These are phyloP conservation scores for Pyronema omphalodes DNA, from an alignment of 495 filamentous ascomycete genomes.

Conservation along the genomic window DNA sequence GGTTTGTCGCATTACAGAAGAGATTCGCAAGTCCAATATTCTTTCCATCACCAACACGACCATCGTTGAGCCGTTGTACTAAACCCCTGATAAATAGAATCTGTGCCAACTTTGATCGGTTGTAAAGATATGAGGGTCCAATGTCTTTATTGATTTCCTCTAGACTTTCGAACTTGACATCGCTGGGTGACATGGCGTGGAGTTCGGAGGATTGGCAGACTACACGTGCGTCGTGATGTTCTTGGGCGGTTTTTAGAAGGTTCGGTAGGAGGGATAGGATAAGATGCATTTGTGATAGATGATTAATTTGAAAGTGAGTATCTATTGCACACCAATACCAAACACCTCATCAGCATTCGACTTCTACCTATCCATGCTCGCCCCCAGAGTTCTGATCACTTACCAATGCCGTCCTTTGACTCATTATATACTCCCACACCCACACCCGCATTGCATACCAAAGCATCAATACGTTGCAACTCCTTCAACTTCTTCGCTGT, in stretches of 20 bases:
- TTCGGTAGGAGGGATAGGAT: conserved; percentile 27
- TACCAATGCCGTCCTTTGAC: conserved; percentile 24
- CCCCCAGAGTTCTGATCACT: neutral
- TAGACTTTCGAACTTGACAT: conserved; percentile 30
- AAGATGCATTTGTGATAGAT: conserved; percentile 28
- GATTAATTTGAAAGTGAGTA: conserved; percentile 28
- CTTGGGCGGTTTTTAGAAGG: conserved; percentile 24
- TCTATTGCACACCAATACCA: conserved; percentile 9
- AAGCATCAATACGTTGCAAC: conserved; percentile 27
- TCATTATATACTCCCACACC: conserved; percentile 25
- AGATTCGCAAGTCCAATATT: conserved; percentile 16
- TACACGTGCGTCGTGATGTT: conserved; percentile 27
- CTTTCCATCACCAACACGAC: conserved; percentile 25
- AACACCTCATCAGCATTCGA: neutral
- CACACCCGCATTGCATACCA: conserved; percentile 28
- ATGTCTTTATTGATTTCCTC: conserved; percentile 38
- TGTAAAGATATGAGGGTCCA: conserved; percentile 35
- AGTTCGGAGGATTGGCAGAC: conserved; percentile 38
- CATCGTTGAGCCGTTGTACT: conserved; percentile 21
- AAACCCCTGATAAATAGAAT: conserved; percentile 31
- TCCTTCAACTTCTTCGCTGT: conserved; percentile 26
- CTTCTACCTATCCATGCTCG: neutral
- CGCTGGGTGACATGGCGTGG: conserved; percentile 31
- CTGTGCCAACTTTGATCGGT: conserved; percentile 36
- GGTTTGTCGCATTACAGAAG: conserved; percentile 33